Evolutionary conservation across 257 asterid species (phyloP).

Genomic region (Plectranthus barbatus): DNA sequence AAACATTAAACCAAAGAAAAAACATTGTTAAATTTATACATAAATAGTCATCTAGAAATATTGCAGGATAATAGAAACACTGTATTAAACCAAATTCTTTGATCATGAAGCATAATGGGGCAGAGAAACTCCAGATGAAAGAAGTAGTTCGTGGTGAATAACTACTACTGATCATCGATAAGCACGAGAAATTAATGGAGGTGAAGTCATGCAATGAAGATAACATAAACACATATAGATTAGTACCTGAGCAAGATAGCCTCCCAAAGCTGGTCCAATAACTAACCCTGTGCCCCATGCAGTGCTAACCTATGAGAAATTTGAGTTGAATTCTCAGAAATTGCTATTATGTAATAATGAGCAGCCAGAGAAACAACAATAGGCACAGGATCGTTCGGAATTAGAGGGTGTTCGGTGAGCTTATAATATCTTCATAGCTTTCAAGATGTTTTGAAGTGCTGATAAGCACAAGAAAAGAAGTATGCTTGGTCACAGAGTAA

Average conservation of each 20-base stretch:
- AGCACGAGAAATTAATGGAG: background rate
- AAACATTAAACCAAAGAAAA: background rate
- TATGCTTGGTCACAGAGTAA: background rate
- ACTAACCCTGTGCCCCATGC: constrained; percentile 83
- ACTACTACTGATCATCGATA: background rate
- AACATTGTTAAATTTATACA: background rate
- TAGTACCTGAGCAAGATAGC: constrained; percentile 78
- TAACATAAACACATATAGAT: background rate
- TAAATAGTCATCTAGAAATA: background rate
- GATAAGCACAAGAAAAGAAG: background rate
- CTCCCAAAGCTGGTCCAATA: constrained; percentile 89
- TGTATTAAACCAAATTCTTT: background rate
- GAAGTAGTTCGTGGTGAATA: background rate
- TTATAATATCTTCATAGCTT: no score
- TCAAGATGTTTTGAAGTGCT: background rate
- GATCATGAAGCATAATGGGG: background rate
- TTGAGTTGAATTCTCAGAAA: background rate
- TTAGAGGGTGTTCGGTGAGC: background rate
- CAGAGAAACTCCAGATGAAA: no score
- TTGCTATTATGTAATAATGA: background rate
- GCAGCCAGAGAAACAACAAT: background rate
- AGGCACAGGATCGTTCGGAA: background rate
- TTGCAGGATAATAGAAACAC: background rate
- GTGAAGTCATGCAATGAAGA: background rate
- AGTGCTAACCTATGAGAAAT: constrained; percentile 51